phyloP scores from a whole-genome alignment of 352 stramenopile genomes.

The Phytophthora syringae region DNA sequence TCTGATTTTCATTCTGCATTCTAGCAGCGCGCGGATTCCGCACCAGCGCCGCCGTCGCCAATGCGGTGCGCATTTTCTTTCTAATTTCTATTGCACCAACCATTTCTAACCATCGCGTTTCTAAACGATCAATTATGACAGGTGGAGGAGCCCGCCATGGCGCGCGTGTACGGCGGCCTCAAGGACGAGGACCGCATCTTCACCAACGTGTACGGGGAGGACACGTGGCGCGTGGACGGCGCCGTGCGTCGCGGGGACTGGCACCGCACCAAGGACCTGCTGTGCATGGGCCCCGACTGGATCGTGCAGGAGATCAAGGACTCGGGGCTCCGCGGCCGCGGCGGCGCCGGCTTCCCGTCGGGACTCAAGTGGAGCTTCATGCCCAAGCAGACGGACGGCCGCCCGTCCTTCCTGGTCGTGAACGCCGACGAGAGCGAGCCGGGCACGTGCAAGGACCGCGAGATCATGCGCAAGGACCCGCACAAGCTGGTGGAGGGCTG shows the following conservation, averaged over 20 bases:
- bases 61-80: constrained; percentile 33
- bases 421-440: constrained; percentile 99
- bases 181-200: constrained; percentile 99
- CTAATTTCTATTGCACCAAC: neutral
- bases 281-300: constrained; percentile 99
- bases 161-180: constrained; percentile 93
- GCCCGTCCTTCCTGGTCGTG: constrained; percentile 99
- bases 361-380: constrained; percentile 99
- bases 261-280: constrained; percentile 96
- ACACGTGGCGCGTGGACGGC: constrained; percentile 89
- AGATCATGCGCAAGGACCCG: constrained; percentile 99
- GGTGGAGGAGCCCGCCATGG: constrained; percentile 71
- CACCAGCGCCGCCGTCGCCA: constrained; percentile 45
- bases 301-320: constrained; percentile 99
- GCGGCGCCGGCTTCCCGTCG: constrained; percentile 98
- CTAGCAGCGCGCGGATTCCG: constrained; percentile 43
- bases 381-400: constrained; percentile 98
- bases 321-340: constrained; percentile 96
- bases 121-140: constrained; percentile 15
- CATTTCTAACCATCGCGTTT: no score
- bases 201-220: constrained; percentile 99
- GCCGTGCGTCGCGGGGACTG: constrained; percentile 97
- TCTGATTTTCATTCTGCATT: neutral
- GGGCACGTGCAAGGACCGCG: constrained; percentile 99
- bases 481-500: constrained; percentile 99